Evolutionary conservation across 169 alveolate species (phyloP), one percentile per base, ranked within the genome.

Genomic region (Babesia sp.): DNA sequence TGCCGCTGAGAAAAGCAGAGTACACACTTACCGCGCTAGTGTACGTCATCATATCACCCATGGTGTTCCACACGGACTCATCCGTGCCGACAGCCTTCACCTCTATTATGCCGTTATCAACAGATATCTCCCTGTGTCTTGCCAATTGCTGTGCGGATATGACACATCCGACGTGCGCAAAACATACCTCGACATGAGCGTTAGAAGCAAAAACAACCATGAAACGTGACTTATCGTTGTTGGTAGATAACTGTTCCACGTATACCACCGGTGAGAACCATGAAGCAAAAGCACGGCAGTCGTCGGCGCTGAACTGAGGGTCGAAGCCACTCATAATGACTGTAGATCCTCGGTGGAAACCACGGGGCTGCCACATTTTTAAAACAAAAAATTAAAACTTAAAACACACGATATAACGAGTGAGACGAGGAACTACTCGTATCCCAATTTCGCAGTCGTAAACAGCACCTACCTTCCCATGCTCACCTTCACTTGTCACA

Each of bases 201-300:
- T 80, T 70, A 24, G 85, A 69, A 29, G 90, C 86, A 64, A 87
- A 87, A 9, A 87, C 93, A 0, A 87, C 93, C 16, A 69, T 85
- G 51, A 64, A 87, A 45, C 82, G 74, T 44, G 46, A 45, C 20
- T 41, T 77, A 26, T 69, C 85, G 53, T 66, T 46, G 36, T 44
- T 41, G 14, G 75, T 51, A 5, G 87, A 69, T 31, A 87, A 45
- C 48, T 83, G 58, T 31, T 87, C 93, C 26, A 87, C 86, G 57
- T 83, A 69, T 31, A 87, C 72, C n/a, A 87, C 90, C 8, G 93
- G 93, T 0, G 90, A 87, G 20, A 87, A 79, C 93, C 93, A 87
- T 31, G 90, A 87, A 57, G 84, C 77, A 59, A 87, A 87, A 37
- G 71, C 76, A 34, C 83, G 82, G 48, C 91, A 83, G 26, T 83